Base-by-base conservation (phyloP, 352 stramenopile genomes). In the Phytophthora macrochlamydospora region DNA sequence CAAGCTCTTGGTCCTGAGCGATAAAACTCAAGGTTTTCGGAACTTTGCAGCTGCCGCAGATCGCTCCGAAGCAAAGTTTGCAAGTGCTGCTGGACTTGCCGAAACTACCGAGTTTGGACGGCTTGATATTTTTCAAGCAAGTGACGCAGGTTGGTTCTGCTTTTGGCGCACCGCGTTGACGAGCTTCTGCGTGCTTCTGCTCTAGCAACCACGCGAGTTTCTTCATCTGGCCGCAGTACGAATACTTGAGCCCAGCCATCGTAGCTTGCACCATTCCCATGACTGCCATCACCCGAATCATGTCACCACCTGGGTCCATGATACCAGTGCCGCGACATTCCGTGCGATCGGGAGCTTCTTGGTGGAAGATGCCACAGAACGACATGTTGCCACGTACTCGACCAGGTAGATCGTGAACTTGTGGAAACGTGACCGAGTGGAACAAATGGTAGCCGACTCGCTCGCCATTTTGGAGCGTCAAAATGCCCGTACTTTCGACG, bases 351-450 rank as follows among this genome's bases (percentile, higher is more conserved):
- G 31, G 48, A 8, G 30, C 52, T 28, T 61, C 51, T 42, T 71
- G 64, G 31, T 59, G 62, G 48, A 75, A 83, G 31, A 83, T 52
- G 4, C 42, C 69, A 37, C 67, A 74, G 37, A 80, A 64, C 24
- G 75, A 83, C 42, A 83, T 75, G 57, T 80, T 79, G 13, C 67
- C 75, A 14, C 75, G 65, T 12, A 71, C 52, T 45, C 58, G 62
- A 28, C 32, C 54, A 0, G 56, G 64, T 4, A 65, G 18, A 3
- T 71, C 54, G 4, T 65, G 64, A 2, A 38, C 56, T 18, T 63
- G 33, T 24, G 64, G 57, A n/a, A 71, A 71, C 5, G n/a, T 61
- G 13, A 71, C 56, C 1, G 64, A 71, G 46, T 71, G 64, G 13
- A 71, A 24, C 3, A 67, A 18, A 8, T 71, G 64, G 40, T 67